Evolutionary conservation across 495 filamentous ascomycete genomes (phyloP).

Genomic region (Staphylotrichum tortipilum): DNA sequence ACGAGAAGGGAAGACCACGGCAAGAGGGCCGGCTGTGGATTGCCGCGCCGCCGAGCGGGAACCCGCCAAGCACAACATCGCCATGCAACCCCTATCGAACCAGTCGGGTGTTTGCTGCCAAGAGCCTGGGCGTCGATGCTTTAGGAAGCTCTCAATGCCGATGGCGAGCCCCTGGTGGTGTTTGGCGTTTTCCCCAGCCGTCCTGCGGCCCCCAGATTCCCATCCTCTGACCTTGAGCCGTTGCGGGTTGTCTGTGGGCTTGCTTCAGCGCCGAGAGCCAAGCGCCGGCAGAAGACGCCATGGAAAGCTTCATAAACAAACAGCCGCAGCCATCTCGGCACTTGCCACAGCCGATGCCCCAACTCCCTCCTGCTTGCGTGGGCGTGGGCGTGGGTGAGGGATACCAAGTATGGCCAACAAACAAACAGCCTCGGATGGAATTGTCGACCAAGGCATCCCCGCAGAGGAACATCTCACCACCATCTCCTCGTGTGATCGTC

Average conservation of each 20-base stretch:
- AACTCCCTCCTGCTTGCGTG: too few relatives aligned
- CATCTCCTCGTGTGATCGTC: not conserved
- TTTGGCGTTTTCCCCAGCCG: not conserved
- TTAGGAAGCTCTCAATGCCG: constrained; percentile 8
- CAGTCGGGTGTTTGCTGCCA: constrained; percentile 4
- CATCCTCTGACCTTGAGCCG: not conserved
- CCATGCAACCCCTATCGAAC: not conserved
- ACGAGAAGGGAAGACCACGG: constrained; percentile 10
- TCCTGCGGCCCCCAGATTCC: too few relatives aligned
- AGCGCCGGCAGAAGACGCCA: not conserved
- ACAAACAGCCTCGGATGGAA: too few relatives aligned
- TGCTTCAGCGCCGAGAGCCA: constrained; percentile 1
- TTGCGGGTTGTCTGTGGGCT: not conserved
- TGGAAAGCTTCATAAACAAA: constrained; percentile 2
- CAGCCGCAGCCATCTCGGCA: not conserved
- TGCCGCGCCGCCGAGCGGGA: not conserved
- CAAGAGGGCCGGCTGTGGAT: constrained; percentile 2
- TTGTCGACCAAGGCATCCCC: too few relatives aligned
- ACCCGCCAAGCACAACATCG: not conserved
- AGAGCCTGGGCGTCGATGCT: constrained; percentile 1
- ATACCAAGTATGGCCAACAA: too few relatives aligned
- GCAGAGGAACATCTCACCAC: not conserved
- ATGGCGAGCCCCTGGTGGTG: not conserved
- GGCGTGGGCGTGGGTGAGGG: too few relatives aligned
- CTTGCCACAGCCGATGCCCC: not conserved